A percentile compares a stretch with the other conserved stretches of the same genome.
These are phyloP conservation scores for Candida sp. DNA, from an alignment of 1,139 yeast genomes.

Conservation along the genomic window DNA sequence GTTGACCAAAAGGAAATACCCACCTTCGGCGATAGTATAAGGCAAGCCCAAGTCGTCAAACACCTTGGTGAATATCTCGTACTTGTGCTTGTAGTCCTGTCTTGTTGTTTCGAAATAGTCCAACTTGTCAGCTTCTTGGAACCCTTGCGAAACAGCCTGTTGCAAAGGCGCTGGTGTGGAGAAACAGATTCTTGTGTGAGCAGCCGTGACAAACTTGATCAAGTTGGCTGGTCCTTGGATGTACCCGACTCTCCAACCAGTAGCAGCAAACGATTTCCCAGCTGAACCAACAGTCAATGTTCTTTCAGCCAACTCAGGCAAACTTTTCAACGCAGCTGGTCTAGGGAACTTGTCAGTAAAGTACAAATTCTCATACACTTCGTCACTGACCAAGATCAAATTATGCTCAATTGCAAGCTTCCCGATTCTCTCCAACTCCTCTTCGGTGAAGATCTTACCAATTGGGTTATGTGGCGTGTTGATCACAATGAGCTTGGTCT, in stretches of 20 bases:
- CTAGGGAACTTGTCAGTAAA: slow-evolving; percentile 73
- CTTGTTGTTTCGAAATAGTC: slow-evolving; percentile 75
- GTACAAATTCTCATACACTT: slow-evolving; percentile 91
- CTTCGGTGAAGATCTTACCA: slow-evolving; percentile 83
- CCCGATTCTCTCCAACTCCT: slow-evolving; percentile 78
- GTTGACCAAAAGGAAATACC: slow-evolving; percentile 89
- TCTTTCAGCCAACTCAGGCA: slow-evolving; percentile 75
- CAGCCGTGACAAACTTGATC: slow-evolving; percentile 81
- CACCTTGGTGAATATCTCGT: slow-evolving; percentile 68
- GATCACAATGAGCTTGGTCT: slow-evolving; percentile 84
- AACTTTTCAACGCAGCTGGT: slow-evolving; percentile 70
- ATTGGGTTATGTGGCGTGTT: slow-evolving; percentile 98
- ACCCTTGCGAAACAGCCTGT: slow-evolving; percentile 86
- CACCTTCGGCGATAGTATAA: slow-evolving; percentile 90
- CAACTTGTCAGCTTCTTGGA: slow-evolving; percentile 60
- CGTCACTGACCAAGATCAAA: slow-evolving; percentile 84
- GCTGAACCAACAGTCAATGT: slow-evolving; percentile 96
- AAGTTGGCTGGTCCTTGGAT: slow-evolving; percentile 86
- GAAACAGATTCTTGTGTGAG: slow-evolving; percentile 93
- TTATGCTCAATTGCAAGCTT: slow-evolving; percentile 83
- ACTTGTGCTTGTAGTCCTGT: slow-evolving; percentile 68
- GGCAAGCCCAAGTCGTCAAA: slow-evolving; percentile 90
- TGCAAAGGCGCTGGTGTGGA: slow-evolving; percentile 94
- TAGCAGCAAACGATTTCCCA: slow-evolving; percentile 96
- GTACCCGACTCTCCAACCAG: slow-evolving; percentile 99